Evolutionary conservation across 2,329 filamentous ascomycete species (phyloP).

Genomic region (Ophiocordyceps camponoti-saundersi): DNA sequence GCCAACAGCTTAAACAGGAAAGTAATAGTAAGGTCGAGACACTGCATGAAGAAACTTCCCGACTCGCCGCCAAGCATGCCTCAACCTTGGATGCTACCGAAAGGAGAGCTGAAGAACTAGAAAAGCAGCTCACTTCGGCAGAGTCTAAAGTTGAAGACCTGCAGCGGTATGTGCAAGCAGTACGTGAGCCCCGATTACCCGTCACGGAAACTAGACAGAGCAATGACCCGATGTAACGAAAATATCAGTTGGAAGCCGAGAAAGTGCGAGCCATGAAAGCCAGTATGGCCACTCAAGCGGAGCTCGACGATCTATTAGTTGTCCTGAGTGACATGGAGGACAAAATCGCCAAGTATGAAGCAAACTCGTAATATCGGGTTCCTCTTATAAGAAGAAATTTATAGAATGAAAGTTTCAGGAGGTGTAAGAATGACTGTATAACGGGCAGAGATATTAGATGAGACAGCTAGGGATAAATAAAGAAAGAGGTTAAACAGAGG

Average conservation of each 20-base stretch:
- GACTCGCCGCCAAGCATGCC: not conserved
- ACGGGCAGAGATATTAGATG: too few species aligned
- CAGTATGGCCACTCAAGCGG: slow-evolving; percentile 46
- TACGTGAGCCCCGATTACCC: not conserved
- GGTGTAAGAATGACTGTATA: too few species aligned
- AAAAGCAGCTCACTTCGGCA: not conserved
- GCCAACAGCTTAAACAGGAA: not conserved
- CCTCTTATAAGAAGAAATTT: too few species aligned
- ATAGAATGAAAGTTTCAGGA: too few species aligned
- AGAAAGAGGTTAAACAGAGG: too few species aligned
- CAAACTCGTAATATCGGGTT: slow-evolving; percentile 12
- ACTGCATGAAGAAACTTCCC: not conserved
- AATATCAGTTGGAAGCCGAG: slow-evolving; percentile 4
- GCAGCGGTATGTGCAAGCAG: not conserved
- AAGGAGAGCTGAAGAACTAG: not conserved
- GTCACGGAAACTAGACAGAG: not conserved
- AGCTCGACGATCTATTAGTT: slow-evolving; percentile 67
- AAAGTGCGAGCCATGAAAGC: slow-evolving; percentile 36
- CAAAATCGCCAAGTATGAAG: slow-evolving; percentile 60
- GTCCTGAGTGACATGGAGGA: slow-evolving; percentile 69
- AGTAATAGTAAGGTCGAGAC: not conserved
- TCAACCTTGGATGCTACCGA: not conserved
- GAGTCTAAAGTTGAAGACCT: not conserved
- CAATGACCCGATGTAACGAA: not conserved
- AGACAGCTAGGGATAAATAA: too few species aligned